Base-by-base conservation (phyloP, 2,329 filamentous ascomycete species). In the Fusarium metavorans region DNA sequence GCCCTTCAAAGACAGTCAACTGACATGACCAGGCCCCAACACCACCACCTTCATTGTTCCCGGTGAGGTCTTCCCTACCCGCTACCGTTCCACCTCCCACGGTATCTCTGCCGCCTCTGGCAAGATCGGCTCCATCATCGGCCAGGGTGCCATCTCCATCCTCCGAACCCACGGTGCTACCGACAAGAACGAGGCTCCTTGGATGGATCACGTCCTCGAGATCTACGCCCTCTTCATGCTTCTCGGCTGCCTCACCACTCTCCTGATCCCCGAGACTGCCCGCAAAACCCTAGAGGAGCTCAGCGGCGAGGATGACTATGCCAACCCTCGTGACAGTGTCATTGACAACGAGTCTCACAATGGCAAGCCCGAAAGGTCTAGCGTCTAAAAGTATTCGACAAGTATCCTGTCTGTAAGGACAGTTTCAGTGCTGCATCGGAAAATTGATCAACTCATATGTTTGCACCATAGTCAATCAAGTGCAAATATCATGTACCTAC, bases 191-290 rank as follows among this genome's bases (percentile, higher is more conserved):
- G 73, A 78, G 0, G 78, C 81, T 18, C 93, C 92, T 2, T 95
- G 93, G 93, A 88, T 95, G 82, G 88, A 94, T 84, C 93, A 95
- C 81, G 92, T 95, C 45, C 90, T 95, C 79, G 86, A 94, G 86
- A 94, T 95, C 77, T 89, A 88, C 79, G 92, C 92, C 7, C 86
- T 94, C 32, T 95, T 95, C 87, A 95, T 95, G 93, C 87, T 95
- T 37, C 85, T 90, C 67, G 93, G 93, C 66, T 85, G 90, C 83
- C 87, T 92, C 80, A 93, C 92, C 11, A 92, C 92, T 1, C 83
- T 93, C 2, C 84, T 94, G 67, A 93, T 94, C 68, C 92, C 92
- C 9, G 93, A 94, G 86, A 94, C 92, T 23, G 94, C 93, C 85
- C 86, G 92, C 67, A 92, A 92, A 87, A 93, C 92, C 2, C 88